Conservation (phyloP, 2,329 filamentous ascomycete genomes). For the Fusarium sp. region DNA sequence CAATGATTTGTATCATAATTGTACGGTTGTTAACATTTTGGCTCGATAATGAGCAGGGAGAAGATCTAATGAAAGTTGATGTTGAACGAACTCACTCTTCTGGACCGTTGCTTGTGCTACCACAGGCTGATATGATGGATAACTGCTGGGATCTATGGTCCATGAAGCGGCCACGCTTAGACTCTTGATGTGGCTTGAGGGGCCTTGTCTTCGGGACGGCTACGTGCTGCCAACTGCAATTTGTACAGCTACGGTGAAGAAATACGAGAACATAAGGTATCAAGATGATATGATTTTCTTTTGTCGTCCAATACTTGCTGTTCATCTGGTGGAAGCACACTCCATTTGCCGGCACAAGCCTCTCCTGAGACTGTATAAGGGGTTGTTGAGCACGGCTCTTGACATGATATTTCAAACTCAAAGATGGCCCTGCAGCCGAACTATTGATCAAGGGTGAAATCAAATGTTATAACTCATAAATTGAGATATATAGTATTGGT, state of each 20-base stretch:
- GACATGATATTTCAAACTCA: neutral
- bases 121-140: neutral
- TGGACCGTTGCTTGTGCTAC: neutral
- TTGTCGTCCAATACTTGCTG: neutral
- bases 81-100: neutral
- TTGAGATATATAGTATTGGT: slow-evolving; percentile 17
- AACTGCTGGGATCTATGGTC: neutral
- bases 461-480: neutral
- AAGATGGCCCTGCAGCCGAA: neutral
- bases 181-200: slow-evolving; percentile 30
- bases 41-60: neutral
- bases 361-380: neutral
- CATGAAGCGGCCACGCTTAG: neutral
- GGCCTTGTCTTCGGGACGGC: slow-evolving; percentile 34
- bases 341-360: neutral
- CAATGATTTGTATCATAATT: slow-evolving; percentile 26
- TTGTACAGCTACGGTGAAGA: neutral
- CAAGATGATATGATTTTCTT: slow-evolving; percentile 9
- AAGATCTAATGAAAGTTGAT: slow-evolving; percentile 13
- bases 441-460: neutral
- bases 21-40: neutral
- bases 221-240: slow-evolving; percentile 24
- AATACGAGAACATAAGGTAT: slow-evolving; percentile 25
- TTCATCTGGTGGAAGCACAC: neutral
- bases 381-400: neutral